Conservation (phyloP, 768 basidiomycete genomes). For the Tremella fuciformis region DNA sequence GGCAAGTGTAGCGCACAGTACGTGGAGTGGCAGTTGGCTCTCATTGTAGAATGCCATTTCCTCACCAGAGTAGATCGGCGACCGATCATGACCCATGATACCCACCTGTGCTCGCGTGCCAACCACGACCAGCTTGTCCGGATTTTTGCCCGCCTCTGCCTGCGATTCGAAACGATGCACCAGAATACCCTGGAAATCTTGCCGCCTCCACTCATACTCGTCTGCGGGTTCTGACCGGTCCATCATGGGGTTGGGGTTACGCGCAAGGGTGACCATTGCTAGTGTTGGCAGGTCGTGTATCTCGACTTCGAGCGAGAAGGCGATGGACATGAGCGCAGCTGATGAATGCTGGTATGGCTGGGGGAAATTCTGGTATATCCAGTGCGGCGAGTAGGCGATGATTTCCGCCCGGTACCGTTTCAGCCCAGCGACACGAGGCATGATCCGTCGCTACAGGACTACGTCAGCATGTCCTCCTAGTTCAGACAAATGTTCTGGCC, state of each 20-base stretch:
- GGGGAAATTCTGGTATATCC: not conserved
- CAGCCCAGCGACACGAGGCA: not conserved
- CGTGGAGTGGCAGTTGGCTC: not conserved
- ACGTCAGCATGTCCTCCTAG: not conserved
- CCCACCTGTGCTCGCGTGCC: too few species aligned
- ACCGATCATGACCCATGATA: too few species aligned
- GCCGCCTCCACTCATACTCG: too few species aligned
- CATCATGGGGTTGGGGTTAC: too few species aligned
- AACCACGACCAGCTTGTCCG: too few species aligned
- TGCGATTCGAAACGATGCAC: too few species aligned
- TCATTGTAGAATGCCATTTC: too few species aligned
- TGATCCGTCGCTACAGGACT: not conserved
- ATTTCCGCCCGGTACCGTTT: not conserved
- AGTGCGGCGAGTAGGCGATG: constrained; percentile 3
- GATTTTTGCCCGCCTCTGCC: too few species aligned
- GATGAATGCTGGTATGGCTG: not conserved
- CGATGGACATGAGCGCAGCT: not conserved
- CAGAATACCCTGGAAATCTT: too few species aligned
- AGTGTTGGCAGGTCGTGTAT: not conserved
- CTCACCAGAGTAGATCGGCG: too few species aligned
- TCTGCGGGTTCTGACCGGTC: too few species aligned
- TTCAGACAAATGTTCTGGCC: not conserved
- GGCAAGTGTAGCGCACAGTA: not conserved
- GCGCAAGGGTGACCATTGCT: not conserved
- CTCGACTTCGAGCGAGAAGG: not conserved